These are phyloP conservation scores for Tolypocladium tropicale DNA, from an alignment of 2,329 filamentous ascomycete species.

Conservation along the genomic window DNA sequence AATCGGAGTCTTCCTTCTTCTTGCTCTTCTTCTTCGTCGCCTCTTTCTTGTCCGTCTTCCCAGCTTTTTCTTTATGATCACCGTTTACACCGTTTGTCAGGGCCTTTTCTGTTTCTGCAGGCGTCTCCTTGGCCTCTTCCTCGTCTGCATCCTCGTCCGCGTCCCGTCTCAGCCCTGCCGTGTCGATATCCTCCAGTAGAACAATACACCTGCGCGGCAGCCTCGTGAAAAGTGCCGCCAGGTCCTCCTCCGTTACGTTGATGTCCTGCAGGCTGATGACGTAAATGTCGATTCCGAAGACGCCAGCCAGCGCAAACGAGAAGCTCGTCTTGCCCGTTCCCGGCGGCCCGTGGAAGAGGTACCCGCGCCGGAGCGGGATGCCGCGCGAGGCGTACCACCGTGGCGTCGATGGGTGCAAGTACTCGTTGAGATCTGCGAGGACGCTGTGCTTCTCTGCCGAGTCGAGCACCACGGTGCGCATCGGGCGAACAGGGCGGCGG, in stretches of 20 bases:
- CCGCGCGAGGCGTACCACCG: conserved; percentile 67
- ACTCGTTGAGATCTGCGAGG: conserved; percentile 66
- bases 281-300: conserved; percentile 58
- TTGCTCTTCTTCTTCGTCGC: too few relatives aligned
- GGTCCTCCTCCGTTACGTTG: conserved; percentile 50
- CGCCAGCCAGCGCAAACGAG: conserved; percentile 53
- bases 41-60: conserved; percentile 9
- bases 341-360: conserved; percentile 67
- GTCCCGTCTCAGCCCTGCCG: conserved; percentile 44
- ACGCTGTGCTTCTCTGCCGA: conserved; percentile 54
- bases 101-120: too few relatives aligned
- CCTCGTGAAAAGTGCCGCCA: conserved; percentile 47
- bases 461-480: conserved; percentile 68
- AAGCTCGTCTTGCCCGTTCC: conserved; percentile 65
- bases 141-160: conserved; percentile 18
- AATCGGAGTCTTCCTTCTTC: conserved; percentile 9
- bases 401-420: conserved; percentile 58
- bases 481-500: conserved; percentile 56
- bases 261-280: conserved; percentile 47
- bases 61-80: conserved; percentile 23
- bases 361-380: conserved; percentile 67
- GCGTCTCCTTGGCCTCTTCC: too few relatives aligned
- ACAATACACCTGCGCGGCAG: conserved; percentile 56
- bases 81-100: conserved; percentile 20
- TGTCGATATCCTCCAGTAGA: conserved; percentile 60